Percentiles rank a stretch among this genome's conserved stretches.
Evolutionary conservation across 345 rosid species (phyloP).

Genomic region (Pseudoturritis turrita): DNA sequence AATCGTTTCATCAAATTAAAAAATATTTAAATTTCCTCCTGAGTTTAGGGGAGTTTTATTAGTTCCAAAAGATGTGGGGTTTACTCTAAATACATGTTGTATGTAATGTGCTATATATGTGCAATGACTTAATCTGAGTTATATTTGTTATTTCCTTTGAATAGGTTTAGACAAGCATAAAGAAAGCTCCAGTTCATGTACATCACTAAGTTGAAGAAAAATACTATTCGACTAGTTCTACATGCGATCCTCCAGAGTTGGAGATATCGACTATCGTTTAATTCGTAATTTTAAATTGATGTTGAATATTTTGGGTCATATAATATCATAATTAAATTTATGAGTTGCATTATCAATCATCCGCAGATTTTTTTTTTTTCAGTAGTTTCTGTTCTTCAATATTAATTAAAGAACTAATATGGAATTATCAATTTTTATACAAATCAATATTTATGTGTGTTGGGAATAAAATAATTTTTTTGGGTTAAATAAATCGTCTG

Average conservation of each 20-base stretch:
- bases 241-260: not conserved
- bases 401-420: not conserved
- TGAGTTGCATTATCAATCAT: not conserved
- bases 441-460: not conserved
- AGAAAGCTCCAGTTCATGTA: not conserved
- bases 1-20: not conserved
- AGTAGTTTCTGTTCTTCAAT: not conserved
- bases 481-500: no score
- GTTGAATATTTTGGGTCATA: not conserved
- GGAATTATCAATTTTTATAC: not conserved
- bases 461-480: no score
- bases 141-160: not conserved
- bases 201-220: slow-evolving; percentile 5
- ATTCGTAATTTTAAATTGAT: not conserved
- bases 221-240: not conserved
- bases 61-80: not conserved
- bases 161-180: not conserved
- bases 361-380: not conserved
- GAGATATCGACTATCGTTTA: not conserved
- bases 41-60: not conserved
- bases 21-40: not conserved
- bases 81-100: not conserved
- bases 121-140: not conserved
- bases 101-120: no score
- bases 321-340: not conserved